Evolutionary conservation across 345 rosid genomes (phyloP), one percentile per base, ranked within the genome.

Genomic region (Laguncularia racemosa): DNA sequence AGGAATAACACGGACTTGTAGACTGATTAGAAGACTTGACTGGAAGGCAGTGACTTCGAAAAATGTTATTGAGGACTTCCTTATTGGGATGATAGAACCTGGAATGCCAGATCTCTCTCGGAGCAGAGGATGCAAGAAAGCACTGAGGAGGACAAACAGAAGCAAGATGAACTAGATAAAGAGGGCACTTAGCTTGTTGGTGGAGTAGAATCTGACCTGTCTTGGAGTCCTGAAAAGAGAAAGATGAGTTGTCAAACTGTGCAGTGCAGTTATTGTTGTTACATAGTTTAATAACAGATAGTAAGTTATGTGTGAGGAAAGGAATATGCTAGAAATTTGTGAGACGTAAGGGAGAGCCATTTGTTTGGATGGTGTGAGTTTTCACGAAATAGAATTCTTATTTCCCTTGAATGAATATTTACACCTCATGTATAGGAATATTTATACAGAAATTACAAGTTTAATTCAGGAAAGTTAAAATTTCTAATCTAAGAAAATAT

Each of bases 71-170:
- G 2, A 59, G 8, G 14, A 49, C 33, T 1, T 52, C 21, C 28
- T 46, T 15, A 66, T 8, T 13, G 40, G 66, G 51, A 43, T 66
- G 11, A 15, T 53, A 52, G 13, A 66, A 18, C 0, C 46, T 0
- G 5, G 40, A n/a, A 47, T 59, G 70, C 55, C 60, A 48, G 0
- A 44, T 8, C 13, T 46, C 16, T 15, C 2, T 13, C 21, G 23
- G 12, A 12, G 20, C 20, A 20, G 6, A 2, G 4, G 13, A 44
- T 13, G 14, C 17, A 14, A 44, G 13, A 43, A 10, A 14, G 21
- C 53, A 17, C 13, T 44, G 26, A 45, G 48, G 50, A 13, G 53
- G 28, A 13, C 11, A 14, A 7, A 13, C 40, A 16, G 12, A 2
- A 14, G 15, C 52, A 15, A 12, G 10, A n/a, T n/a, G n/a, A n/a